Percentiles rank a stretch among this genome's conserved stretches.
These are phyloP conservation scores for Podila clonocystis DNA, from an alignment of 192 early-diverging fungal species.

Conservation along the genomic window DNA sequence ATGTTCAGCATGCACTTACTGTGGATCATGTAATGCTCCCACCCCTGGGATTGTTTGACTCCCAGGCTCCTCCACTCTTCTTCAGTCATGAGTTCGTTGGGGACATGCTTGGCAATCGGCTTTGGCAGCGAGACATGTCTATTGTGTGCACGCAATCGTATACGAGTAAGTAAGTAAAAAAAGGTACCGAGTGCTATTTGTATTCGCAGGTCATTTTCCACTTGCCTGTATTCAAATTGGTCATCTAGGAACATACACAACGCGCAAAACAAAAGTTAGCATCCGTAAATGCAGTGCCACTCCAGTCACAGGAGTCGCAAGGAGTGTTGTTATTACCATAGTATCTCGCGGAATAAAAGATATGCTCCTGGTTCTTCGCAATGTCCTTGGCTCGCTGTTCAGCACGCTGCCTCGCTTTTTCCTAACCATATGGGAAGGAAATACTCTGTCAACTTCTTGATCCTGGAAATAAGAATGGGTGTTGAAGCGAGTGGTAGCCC, in stretches of 20 bases:
- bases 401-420: conserved; percentile 34
- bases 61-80: conserved; percentile 58
- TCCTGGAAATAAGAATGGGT: neutral
- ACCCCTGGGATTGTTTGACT: conserved; percentile 58
- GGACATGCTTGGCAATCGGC: conserved; percentile 47
- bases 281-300: neutral
- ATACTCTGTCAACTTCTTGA: neutral
- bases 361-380: conserved; percentile 42
- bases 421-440: conserved; percentile 3
- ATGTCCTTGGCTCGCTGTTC: conserved; percentile 53
- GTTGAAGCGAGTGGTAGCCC: neutral
- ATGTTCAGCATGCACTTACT: conserved; percentile 21
- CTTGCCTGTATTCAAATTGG: conserved; percentile 36
- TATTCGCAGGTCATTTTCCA: neutral
- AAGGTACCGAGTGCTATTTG: neutral
- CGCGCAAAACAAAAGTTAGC: neutral
- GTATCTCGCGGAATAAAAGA: conserved; percentile 54
- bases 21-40: conserved; percentile 65
- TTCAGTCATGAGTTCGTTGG: conserved; percentile 51
- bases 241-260: conserved; percentile 17
- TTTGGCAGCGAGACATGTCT: conserved; percentile 61
- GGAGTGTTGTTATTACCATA: conserved; percentile 37
- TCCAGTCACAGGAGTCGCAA: too few relatives aligned
- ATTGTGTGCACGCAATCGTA: neutral
- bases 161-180: neutral